phyloP scores from a whole-genome alignment of 495 filamentous ascomycete genomes.

The Oidiodendron maius region DNA sequence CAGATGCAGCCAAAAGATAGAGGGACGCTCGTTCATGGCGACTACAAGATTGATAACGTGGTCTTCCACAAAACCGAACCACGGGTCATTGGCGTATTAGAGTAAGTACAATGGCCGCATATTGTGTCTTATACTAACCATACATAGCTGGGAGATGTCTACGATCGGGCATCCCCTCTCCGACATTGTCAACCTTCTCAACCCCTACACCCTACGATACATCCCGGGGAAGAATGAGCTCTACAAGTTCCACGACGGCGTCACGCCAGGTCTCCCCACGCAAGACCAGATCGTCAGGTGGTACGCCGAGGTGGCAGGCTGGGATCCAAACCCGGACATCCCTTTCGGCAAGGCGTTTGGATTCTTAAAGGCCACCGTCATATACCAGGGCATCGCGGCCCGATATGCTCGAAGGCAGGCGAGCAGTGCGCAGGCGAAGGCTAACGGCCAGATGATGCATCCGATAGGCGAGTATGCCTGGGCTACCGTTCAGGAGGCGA shows the following conservation, averaged over 20 bases:
- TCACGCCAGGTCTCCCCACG: constrained; percentile 67
- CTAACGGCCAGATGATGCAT: constrained; percentile 59
- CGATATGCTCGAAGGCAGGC: constrained; percentile 80
- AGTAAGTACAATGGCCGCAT: constrained; percentile 42
- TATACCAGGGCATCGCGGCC: constrained; percentile 93
- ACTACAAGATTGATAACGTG: constrained; percentile 98
- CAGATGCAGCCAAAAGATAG: constrained; percentile 69
- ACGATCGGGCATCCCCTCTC: constrained; percentile 91
- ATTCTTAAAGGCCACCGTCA: constrained; percentile 61
- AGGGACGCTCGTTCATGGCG: constrained; percentile 79
- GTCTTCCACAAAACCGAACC: constrained; percentile 89
- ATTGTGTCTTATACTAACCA: constrained; percentile 13
- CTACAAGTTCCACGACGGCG: constrained; percentile 51
- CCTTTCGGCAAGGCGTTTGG: constrained; percentile 61
- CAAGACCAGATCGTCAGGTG: constrained; percentile 64
- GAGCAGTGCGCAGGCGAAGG: constrained; percentile 72
- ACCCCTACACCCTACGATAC: constrained; percentile 51
- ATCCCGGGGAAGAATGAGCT: constrained; percentile 1
- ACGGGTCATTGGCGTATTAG: constrained; percentile 84
- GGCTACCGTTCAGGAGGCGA: constrained; percentile 52
- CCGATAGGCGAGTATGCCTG: constrained; percentile 72
- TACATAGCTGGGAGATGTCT: constrained; percentile 81
- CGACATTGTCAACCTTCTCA: constrained; percentile 75
- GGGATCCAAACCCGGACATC: constrained; percentile 57
- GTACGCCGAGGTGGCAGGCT: constrained; percentile 70